These are phyloP conservation scores for Boletus albobrunnescens DNA, from an alignment of 1,284 basidiomycete genomes.

Conservation along the genomic window DNA sequence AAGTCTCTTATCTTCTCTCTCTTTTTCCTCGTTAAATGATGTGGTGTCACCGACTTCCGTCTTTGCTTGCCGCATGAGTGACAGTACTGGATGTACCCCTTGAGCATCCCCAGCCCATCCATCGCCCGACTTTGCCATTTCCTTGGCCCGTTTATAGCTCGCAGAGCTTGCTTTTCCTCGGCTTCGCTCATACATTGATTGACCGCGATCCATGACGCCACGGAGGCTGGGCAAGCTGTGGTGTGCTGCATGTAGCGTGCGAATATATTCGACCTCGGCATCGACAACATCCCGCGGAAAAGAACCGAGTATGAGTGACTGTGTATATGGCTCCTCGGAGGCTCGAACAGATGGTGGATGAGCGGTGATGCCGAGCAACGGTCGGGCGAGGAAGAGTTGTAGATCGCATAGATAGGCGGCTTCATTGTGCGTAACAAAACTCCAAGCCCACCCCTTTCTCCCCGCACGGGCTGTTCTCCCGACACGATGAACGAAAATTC, in stretches of 20 bases:
- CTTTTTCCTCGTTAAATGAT: conserved; percentile 22
- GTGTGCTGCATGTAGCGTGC: conserved; percentile 62
- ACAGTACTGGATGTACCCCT: conserved; percentile 66
- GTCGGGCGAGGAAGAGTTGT: conserved; percentile 90
- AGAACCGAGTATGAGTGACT: conserved; percentile 75
- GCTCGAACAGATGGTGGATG: conserved; percentile 31
- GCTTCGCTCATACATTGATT: conserved; percentile 91
- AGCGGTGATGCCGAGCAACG: conserved; percentile 52
- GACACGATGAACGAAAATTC: conserved; percentile 96
- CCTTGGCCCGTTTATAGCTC: conserved; percentile 87
- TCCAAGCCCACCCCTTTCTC: conserved; percentile 94
- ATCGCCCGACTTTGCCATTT: conserved; percentile 68
- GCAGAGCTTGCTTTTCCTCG: conserved; percentile 85
- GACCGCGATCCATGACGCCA: conserved; percentile 88
- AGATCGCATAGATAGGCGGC: conserved; percentile 90
- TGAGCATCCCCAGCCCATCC: conserved; percentile 68
- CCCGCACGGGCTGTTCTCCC: conserved; percentile 96
- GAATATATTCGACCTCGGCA: conserved; percentile 81
- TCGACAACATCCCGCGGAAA: conserved; percentile 81
- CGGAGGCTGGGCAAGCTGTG: conserved; percentile 70
- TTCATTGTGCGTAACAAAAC: conserved; percentile 82
- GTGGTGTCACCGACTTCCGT: conserved; percentile 31
- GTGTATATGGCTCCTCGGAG: conserved; percentile 60
- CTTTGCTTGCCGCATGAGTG: conserved; percentile 34
- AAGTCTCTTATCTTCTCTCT: conserved; percentile 56